Conservation (phyloP, 2,329 filamentous ascomycete genomes). For the Alternaria triticina region DNA sequence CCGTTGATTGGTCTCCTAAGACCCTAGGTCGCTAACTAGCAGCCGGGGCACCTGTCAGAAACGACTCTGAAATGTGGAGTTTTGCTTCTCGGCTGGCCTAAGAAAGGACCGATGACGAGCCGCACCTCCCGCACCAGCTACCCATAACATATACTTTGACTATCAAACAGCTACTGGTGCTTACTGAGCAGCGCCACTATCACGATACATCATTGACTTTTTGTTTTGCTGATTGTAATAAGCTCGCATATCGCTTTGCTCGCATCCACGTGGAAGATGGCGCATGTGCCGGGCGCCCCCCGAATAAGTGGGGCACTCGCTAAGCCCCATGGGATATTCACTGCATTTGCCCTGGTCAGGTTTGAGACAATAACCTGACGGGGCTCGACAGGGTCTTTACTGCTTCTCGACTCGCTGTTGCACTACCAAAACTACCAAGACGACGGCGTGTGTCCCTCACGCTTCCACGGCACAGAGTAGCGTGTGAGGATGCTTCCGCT, state of each 20-base stretch:
- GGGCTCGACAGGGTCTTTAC: not conserved
- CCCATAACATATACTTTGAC: not conserved
- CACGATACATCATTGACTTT: not conserved
- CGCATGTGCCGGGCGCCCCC: not conserved
- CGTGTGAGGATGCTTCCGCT: slow-evolving; percentile 1
- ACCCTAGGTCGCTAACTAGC: not conserved
- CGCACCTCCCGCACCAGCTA: slow-evolving; percentile 4
- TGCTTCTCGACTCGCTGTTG: not conserved
- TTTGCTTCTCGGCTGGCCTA: slow-evolving; percentile 6
- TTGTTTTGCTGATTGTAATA: not conserved
- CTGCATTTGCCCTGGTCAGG: slow-evolving; percentile 8
- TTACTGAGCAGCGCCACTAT: not conserved
- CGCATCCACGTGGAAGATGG: not conserved
- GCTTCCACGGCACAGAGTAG: not conserved
- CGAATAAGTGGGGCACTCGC: not conserved
- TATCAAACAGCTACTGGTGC: not conserved
- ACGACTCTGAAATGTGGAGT: slow-evolving; percentile 2
- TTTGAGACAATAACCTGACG: slow-evolving; percentile 1
- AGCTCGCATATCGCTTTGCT: not conserved
- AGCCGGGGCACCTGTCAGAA: not conserved
- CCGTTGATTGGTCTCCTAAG: slow-evolving; percentile 2
- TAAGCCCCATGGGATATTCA: not conserved
- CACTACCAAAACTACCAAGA: slow-evolving; percentile 1
- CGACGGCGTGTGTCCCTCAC: not conserved
- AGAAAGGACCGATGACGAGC: slow-evolving; percentile 4